phyloP scores from a whole-genome alignment of 1,284 basidiomycete species.

The Anthracocystis setariae region DNA sequence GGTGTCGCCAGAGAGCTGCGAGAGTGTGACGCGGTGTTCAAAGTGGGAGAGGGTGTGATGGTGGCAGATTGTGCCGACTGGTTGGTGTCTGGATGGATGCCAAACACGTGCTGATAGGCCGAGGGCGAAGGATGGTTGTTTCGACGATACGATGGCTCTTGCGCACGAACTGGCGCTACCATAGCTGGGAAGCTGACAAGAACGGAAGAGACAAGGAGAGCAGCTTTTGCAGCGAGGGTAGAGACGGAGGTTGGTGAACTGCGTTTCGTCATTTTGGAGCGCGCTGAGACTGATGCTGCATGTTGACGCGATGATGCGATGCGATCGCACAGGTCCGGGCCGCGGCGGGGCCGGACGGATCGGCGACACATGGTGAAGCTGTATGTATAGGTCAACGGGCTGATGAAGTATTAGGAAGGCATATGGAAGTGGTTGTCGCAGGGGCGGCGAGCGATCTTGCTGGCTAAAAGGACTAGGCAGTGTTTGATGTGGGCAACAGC shows the following conservation, averaged over 20 bases:
- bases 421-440: conserved; percentile 12
- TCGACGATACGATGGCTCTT: background rate
- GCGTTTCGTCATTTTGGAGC: background rate
- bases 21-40: conserved; percentile 1
- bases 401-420: conserved; percentile 1
- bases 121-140: background rate
- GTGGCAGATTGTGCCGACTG: conserved; percentile 1
- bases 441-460: conserved; percentile 1
- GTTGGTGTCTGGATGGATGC: background rate
- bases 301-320: background rate
- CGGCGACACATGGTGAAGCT: conserved; percentile 27
- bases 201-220: conserved; percentile 48
- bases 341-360: conserved; percentile 10
- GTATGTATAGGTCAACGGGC: conserved; percentile 3
- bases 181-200: conserved; percentile 46
- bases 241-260: conserved; percentile 6
- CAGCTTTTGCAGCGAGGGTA: conserved; percentile 22
- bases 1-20: background rate
- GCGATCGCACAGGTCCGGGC: background rate
- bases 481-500: background rate
- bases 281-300: background rate
- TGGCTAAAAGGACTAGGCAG: background rate
- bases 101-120: conserved; percentile 8
- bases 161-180: conserved; percentile 24
- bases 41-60: conserved; percentile 12